Percentiles rank a stretch among this genome's conserved stretches.
phyloP scores from a whole-genome alignment of 2,329 filamentous ascomycete species.

The Didymella pinodella region DNA sequence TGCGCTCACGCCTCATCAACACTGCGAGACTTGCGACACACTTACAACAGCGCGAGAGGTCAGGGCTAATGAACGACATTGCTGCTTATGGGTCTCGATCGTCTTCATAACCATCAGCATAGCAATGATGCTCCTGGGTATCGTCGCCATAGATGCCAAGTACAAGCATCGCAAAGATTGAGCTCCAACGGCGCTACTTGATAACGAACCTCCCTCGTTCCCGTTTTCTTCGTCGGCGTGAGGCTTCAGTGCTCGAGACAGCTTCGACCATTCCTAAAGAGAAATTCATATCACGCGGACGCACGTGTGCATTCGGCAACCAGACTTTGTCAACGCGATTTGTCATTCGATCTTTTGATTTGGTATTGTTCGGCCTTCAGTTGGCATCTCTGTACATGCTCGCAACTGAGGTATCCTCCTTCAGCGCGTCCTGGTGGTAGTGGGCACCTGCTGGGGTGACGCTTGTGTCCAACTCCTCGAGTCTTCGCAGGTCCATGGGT shows the following conservation, averaged over 20 bases:
- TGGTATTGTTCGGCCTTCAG: conserved; percentile 1
- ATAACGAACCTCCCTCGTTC: neutral
- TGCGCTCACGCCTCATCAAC: conserved; percentile 7
- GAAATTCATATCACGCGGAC: neutral
- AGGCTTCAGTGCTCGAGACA: neutral
- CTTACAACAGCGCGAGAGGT: conserved; percentile 12
- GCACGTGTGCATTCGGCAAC: neutral
- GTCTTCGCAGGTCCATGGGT: conserved; percentile 73
- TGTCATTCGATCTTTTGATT: neutral
- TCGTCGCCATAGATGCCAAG: conserved; percentile 10
- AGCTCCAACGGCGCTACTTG: neutral
- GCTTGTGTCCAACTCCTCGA: conserved; percentile 71
- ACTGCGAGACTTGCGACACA: conserved; percentile 19
- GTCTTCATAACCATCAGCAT: conserved; percentile 3
- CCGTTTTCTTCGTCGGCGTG: neutral
- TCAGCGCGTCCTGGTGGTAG: conserved; percentile 33
- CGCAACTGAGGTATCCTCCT: conserved; percentile 25
- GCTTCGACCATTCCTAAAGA: neutral
- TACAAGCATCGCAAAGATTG: conserved; percentile 5
- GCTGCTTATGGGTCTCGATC: conserved; percentile 15
- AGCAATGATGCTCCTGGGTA: conserved; percentile 1
- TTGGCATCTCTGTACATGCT: conserved; percentile 29
- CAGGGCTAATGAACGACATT: conserved; percentile 10
- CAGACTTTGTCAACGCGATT: neutral
- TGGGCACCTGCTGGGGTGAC: conserved; percentile 51